These are phyloP conservation scores for Apocynum venetum DNA, from an alignment of 257 asterid species.

Conservation along the genomic window DNA sequence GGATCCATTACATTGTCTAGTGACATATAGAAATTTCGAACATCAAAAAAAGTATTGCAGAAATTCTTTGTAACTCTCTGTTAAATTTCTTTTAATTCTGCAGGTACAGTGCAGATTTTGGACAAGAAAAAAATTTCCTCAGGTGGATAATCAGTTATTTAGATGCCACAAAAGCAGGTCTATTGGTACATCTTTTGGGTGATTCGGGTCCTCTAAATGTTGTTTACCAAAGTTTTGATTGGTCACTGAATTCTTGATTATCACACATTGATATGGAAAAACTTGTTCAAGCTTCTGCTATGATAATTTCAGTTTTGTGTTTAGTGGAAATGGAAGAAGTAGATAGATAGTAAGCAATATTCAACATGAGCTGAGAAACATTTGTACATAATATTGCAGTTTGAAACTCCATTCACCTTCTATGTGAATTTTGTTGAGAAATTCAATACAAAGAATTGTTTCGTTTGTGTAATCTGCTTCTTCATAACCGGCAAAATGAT, in stretches of 20 bases:
- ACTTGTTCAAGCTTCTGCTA: not conserved
- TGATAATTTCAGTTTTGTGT: not conserved
- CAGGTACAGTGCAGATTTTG: slow-evolving; percentile 91
- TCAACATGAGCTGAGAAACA: not conserved
- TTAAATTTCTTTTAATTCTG: not conserved
- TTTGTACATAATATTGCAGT: not conserved
- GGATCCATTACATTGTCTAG: not conserved
- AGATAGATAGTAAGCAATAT: not conserved
- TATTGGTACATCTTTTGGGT: slow-evolving; percentile 63
- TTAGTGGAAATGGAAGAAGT: not conserved
- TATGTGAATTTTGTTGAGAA: not conserved
- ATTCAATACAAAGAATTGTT: not conserved
- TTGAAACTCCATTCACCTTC: not conserved
- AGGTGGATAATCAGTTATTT: slow-evolving; percentile 68
- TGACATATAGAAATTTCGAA: not conserved
- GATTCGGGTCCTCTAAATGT: slow-evolving; percentile 66
- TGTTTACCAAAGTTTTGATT: slow-evolving; percentile 60
- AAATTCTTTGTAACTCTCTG: not conserved
- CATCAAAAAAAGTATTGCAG: not conserved
- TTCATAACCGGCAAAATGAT: not conserved
- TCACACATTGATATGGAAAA: not conserved
- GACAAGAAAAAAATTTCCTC: slow-evolving; percentile 61
- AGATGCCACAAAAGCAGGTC: slow-evolving; percentile 87
- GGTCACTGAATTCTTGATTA: slow-evolving; percentile 65
- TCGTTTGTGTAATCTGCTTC: not conserved